Percentiles rank a stretch among this genome's conserved stretches.
Conservation (phyloP, 805 yeast genomes). For the Candida lessepsii region DNA sequence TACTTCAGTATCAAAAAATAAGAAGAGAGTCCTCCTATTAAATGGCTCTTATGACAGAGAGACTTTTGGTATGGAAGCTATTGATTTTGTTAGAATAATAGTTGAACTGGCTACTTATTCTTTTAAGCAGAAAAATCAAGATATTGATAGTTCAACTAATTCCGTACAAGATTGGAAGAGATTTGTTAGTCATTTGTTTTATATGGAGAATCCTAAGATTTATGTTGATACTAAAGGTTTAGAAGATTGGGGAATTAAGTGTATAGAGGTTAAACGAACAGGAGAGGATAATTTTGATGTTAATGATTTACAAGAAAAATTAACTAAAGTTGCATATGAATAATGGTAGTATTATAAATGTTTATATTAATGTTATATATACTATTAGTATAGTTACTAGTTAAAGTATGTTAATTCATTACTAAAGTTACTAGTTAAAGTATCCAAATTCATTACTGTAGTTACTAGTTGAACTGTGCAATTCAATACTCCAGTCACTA, state of each 20-base stretch:
- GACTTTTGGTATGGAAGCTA: constrained; percentile 64
- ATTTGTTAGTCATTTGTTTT: constrained; percentile 64
- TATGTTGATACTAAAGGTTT: constrained; percentile 45
- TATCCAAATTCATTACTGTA: too few species aligned
- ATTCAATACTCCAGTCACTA: too few species aligned
- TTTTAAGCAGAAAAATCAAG: constrained; percentile 16
- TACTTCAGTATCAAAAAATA: constrained; percentile 13
- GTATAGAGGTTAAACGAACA: constrained; percentile 39
- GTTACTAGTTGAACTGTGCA: too few species aligned
- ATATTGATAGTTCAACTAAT: constrained; percentile 9
- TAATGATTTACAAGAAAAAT: constrained; percentile 35
- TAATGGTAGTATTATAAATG: too few species aligned
- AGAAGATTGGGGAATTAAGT: constrained; percentile 43
- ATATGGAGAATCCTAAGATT: constrained; percentile 51
- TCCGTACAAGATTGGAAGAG: constrained; percentile 33
- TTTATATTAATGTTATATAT: too few species aligned
- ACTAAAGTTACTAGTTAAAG: too few species aligned
- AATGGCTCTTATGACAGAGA: constrained; percentile 82
- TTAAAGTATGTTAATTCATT: too few species aligned
- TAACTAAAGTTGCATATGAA: constrained; percentile 13
- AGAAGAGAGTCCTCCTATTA: constrained; percentile 58
- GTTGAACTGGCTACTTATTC: constrained; percentile 58
- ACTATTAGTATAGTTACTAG: too few species aligned
- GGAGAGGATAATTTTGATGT: constrained; percentile 39
- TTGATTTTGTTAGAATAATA: constrained; percentile 56